phyloP scores from a whole-genome alignment of 2,329 filamentous ascomycete genomes.

The Fusarium subtropicale region DNA sequence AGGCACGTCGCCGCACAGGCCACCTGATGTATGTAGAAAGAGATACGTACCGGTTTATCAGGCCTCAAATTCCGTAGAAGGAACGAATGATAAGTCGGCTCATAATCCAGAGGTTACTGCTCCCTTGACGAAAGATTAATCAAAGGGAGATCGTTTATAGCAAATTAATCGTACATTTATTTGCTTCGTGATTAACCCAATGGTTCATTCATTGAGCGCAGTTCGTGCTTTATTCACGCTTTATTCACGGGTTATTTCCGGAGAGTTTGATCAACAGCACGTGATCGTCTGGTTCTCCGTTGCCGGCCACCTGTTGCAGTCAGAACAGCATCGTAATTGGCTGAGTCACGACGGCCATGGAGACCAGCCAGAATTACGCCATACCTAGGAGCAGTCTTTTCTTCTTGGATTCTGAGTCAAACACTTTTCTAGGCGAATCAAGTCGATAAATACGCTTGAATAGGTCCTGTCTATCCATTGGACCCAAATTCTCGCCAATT shows the following conservation, averaged over 20 bases:
- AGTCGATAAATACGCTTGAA: slow-evolving; percentile 20
- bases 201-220: not conserved
- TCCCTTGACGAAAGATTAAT: too few species aligned
- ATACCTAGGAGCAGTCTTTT: slow-evolving; percentile 43
- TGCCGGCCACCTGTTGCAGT: slow-evolving; percentile 36
- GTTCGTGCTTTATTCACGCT: not conserved
- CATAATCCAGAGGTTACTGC: not conserved
- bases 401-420: slow-evolving; percentile 32
- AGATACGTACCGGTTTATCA: slow-evolving; percentile 20
- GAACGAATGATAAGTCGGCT: not conserved
- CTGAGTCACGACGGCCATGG: slow-evolving; percentile 40
- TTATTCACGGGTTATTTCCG: not conserved
- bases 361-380: slow-evolving; percentile 46
- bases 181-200: not conserved
- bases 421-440: slow-evolving; percentile 35
- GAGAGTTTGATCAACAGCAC: slow-evolving; percentile 1
- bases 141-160: not conserved
- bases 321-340: slow-evolving; percentile 40
- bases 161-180: not conserved
- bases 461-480: slow-evolving; percentile 23
- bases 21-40: slow-evolving; percentile 6
- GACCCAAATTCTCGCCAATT: slow-evolving; percentile 32
- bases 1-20: slow-evolving; percentile 37
- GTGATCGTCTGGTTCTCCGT: slow-evolving; percentile 38
- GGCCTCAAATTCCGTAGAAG: not conserved